These are phyloP conservation scores for Narthecium ossifragum DNA, from an alignment of 106 monocot genomes.

Conservation along the genomic window DNA sequence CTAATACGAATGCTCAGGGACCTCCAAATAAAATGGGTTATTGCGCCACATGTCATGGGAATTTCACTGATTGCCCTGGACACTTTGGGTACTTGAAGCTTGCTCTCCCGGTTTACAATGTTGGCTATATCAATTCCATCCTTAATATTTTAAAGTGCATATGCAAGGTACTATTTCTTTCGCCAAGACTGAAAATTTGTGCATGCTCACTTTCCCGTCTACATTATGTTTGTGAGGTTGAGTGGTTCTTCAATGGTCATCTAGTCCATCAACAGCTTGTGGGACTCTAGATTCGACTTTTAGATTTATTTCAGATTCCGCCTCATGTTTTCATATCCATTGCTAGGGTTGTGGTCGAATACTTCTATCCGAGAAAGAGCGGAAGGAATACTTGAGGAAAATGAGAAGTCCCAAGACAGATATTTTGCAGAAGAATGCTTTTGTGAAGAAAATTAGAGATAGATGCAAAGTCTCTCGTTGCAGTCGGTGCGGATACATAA, in stretches of 20 bases:
- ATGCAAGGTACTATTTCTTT: conserved; percentile 71
- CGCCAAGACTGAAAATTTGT: too few relatives aligned
- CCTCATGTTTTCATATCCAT: too few relatives aligned
- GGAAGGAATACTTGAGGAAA: conserved; percentile 55
- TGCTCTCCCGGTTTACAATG: conserved; percentile 83
- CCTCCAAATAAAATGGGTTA: conserved; percentile 37
- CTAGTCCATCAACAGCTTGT: too few relatives aligned
- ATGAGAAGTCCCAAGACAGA: conserved; percentile 83
- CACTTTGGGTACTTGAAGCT: conserved; percentile 94
- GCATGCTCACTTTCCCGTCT: too few relatives aligned
- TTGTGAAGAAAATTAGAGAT: conserved; percentile 72
- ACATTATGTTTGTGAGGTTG: too few relatives aligned
- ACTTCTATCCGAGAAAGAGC: conserved; percentile 60
- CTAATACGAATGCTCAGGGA: conserved; percentile 40
- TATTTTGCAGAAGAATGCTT: conserved; percentile 39
- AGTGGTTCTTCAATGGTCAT: too few relatives aligned
- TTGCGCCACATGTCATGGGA: conserved; percentile 80
- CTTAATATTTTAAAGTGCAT: conserved; percentile 91
- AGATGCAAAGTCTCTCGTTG: conserved; percentile 63
- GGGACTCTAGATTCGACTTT: too few relatives aligned
- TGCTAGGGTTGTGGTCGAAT: conserved; percentile 72
- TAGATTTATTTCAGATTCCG: too few relatives aligned
- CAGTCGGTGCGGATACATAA: conserved; percentile 52
- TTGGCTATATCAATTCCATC: conserved; percentile 74
- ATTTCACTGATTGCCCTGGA: conserved; percentile 73